Base-by-base conservation (phyloP, 768 basidiomycete species). In the Lactarius deliciosus region DNA sequence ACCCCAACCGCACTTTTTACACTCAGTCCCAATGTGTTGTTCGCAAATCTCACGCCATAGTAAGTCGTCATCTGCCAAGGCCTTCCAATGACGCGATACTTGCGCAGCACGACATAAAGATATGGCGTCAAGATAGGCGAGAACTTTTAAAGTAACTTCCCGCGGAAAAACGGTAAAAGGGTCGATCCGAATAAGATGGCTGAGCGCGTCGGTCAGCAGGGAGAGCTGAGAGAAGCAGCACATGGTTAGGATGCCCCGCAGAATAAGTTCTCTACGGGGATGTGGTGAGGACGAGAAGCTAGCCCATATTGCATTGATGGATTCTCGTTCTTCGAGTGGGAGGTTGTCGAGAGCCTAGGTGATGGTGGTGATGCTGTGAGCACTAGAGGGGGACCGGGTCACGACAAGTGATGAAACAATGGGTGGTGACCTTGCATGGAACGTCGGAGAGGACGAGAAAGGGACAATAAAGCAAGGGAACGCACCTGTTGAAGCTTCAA, bases 191-290 rank as follows among this genome's bases (percentile, higher is more conserved):
- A 97, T 98, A 71, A 98, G 88, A 70, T 92, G 88, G 40, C 87
- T 81, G 67, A 98, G 91, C 61, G 94, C 90, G 69, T 97, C 93
- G 36, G 94, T 90, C 65, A 99, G 89, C 59, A 98, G 90, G 32
- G 97, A 98, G 34, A 99, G 88, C 74, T 99, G 95, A 57, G 92
- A 96, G 81, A 97, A 98, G 79, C 97, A 98, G 77, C 96, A 98
- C 94, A 99, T 98, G 18, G 97, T 98, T 71, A 99, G 87, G 65
- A 99, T 85, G 47, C 97, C 97, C 73, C 92, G 93, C 58, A 99
- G 89, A 75, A 98, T 98, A 75, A 98, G 87, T 63, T 91, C 93
- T 43, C 97, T 86, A 41, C 92, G 87, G 6, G 90, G 86, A 73
- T 98, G 94, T 0, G 94, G 88, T 1, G 96, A 96, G 0, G 93